Evolutionary conservation across 129 eudicot genomes (phyloP).

Genomic region (Escallonia rubra): DNA sequence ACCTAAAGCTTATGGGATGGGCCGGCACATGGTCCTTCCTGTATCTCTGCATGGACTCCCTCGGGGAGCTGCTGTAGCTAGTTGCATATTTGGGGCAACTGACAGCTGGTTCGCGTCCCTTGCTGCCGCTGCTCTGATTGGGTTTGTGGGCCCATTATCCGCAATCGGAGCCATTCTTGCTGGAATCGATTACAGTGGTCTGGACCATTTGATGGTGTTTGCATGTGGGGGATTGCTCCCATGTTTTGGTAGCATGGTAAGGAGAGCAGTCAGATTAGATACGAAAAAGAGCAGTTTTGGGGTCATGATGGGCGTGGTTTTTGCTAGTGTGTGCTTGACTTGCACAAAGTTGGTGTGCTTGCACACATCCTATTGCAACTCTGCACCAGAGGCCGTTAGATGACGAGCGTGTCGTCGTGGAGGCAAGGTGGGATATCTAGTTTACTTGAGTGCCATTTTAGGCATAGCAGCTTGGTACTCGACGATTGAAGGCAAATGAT

Average conservation of each 20-base stretch:
- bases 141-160: conserved; percentile 74
- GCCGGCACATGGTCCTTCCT: conserved; percentile 78
- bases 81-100: conserved; percentile 85
- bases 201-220: conserved; percentile 84
- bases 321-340: conserved; percentile 59
- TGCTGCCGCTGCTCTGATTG: conserved; percentile 67
- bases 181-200: conserved; percentile 79
- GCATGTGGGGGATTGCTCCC: conserved; percentile 85
- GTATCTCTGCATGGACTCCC: conserved; percentile 81
- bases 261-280: conserved; percentile 61
- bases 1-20: conserved; percentile 91
- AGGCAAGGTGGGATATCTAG: no score
- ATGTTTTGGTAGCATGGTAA: conserved; percentile 59
- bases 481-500: no score
- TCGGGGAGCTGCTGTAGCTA: conserved; percentile 93
- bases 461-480: no score
- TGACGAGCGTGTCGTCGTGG: conserved; percentile 12
- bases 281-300: conserved; percentile 52
- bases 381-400: conserved; percentile 96
- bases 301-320: conserved; percentile 41
- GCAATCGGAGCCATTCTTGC: conserved; percentile 86
- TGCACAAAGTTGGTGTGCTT: conserved; percentile 78
- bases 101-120: conserved; percentile 84
- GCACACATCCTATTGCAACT: conserved; percentile 87
- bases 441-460: no score